Conservation (phyloP, 2,329 filamentous ascomycete species). For the Myriosclerotinia duriaeana region DNA sequence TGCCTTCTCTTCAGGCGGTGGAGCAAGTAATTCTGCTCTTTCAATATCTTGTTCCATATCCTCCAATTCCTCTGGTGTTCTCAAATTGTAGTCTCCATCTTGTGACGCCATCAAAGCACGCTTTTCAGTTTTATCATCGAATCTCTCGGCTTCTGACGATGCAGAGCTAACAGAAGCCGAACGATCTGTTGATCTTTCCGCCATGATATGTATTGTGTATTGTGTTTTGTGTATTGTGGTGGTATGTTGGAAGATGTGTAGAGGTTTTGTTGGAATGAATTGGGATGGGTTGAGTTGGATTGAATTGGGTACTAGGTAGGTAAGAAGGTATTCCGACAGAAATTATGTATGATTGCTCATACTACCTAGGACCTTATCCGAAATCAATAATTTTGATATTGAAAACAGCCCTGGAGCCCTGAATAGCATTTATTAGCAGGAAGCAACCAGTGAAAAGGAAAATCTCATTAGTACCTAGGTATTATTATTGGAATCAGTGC, state of each 20-base stretch:
- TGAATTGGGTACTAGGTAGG: background rate
- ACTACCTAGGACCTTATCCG: background rate
- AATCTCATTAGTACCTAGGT: background rate
- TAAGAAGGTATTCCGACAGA: background rate
- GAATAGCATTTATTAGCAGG: too few species aligned
- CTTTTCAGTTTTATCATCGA: conserved; percentile 36
- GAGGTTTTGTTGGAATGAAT: background rate
- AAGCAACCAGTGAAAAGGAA: background rate
- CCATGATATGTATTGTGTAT: conserved; percentile 34
- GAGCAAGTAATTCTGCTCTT: conserved; percentile 45
- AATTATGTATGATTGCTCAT: too few species aligned
- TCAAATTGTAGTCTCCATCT: conserved; percentile 35
- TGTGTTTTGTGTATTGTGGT: too few species aligned
- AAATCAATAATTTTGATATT: background rate
- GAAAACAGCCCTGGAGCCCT: background rate
- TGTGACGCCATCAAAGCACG: conserved; percentile 22
- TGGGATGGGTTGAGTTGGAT: background rate
- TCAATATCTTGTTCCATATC: conserved; percentile 44
- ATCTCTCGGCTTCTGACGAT: conserved; percentile 34
- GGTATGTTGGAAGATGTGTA: background rate
- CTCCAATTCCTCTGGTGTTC: conserved; percentile 42
- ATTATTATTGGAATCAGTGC: too few species aligned
- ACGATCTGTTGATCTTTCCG: conserved; percentile 33
- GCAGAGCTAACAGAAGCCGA: conserved; percentile 37
- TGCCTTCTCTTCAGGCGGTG: conserved; percentile 40